Evolutionary conservation across 1,284 basidiomycete species (phyloP).

Genomic region (Melampsora larici-populina): DNA sequence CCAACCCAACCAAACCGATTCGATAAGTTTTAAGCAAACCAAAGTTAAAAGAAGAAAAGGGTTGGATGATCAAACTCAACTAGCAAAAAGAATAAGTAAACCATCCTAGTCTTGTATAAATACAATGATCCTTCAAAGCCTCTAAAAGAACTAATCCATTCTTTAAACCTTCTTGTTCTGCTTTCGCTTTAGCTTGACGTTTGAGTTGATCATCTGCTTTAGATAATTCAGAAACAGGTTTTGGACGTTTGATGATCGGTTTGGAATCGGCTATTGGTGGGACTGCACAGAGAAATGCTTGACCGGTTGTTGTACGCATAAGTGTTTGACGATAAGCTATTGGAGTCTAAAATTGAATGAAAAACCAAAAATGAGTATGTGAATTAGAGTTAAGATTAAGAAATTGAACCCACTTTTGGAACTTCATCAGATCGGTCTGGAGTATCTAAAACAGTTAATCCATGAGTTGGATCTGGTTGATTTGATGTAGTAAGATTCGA

Average conservation of each 20-base stretch:
- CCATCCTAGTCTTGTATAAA: conserved; percentile 64
- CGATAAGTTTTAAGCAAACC: background rate
- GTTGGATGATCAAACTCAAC: conserved; percentile 28
- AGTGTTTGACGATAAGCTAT: conserved; percentile 9
- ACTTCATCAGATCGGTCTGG: background rate
- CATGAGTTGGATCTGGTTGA: background rate
- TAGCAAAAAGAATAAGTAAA: conserved; percentile 90
- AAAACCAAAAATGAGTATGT: too few species aligned
- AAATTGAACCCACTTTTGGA: background rate
- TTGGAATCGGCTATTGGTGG: conserved; percentile 8
- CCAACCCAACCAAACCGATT: background rate
- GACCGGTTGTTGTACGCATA: conserved; percentile 26
- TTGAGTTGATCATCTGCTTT: conserved; percentile 10
- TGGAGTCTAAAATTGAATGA: background rate
- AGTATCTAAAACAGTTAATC: background rate
- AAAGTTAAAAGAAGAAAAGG: background rate
- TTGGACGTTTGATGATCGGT: background rate
- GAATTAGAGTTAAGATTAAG: too few species aligned
- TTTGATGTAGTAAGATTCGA: background rate
- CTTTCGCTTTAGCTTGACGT: conserved; percentile 10
- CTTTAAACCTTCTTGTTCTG: conserved; percentile 45
- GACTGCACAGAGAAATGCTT: conserved; percentile 34
- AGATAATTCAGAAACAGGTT: background rate
- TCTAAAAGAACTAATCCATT: conserved; percentile 54
- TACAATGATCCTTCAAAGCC: conserved; percentile 56